Base-by-base conservation (phyloP, 805 yeast species). In the Lipomyces yamanashiensis region DNA sequence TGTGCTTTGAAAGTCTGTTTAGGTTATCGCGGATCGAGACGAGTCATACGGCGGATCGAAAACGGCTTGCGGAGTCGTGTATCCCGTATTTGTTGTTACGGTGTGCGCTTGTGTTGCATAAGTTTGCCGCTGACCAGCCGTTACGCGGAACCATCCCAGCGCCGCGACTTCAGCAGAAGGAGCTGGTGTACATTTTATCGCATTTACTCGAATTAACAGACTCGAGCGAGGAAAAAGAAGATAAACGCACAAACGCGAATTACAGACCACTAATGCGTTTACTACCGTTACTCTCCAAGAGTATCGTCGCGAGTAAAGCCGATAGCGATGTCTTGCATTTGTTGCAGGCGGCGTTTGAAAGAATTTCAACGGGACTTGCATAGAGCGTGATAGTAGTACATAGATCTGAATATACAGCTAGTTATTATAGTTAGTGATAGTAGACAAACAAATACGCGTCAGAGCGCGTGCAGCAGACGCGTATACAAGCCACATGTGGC, bases 61-160 rank as follows among this genome's bases (percentile, higher is more conserved):
- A 48, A 13, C 43, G 58, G 62, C 68, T 75, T 7, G 71, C 72
- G 3, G 69, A 68, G 1, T 66, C 74, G 1, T 65, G 83, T 2
- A 66, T 82, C 0, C 82, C 84, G 1, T 87, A 78, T 68, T 78
- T 89, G 39, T 74, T 84, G 0, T 79, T 85, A 19, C 79, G 96
- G 47, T 76, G 83, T 33, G 84, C 88, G 0, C 80, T 89, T 64
- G 81, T 85, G 0, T 75, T 92, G 50, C 80, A 88, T 60, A 83
- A 88, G 63, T 86, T 84, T 65, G 77, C 89, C 7, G 84, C 87
- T 15, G 92, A 89, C 67, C 83, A 81, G 56, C 82, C 80, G 39
- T 75, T 92, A 12, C 72, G 87, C 6, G 84, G 85, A 41, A 78
- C 74, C 37, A 82, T 82, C 58, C 98, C 98, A 0, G 77, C 89